Evolutionary conservation across 2,329 filamentous ascomycete genomes (phyloP).

Genomic region (Curvularia hawaiiensis): DNA sequence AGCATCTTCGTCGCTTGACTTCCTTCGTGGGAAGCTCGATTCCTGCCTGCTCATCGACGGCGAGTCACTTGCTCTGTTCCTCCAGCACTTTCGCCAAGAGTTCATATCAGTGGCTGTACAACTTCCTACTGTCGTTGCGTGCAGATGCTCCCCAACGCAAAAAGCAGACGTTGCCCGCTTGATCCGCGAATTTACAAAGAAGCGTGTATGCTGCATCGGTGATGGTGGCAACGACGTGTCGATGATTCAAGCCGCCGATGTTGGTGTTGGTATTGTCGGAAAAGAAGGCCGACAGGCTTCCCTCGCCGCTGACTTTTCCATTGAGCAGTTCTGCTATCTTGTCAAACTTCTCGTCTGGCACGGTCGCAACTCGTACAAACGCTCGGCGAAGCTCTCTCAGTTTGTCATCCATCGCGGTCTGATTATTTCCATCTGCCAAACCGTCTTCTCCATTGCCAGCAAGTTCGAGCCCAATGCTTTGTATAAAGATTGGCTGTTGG

Average conservation of each 20-base stretch:
- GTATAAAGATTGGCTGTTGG: constrained; percentile 93
- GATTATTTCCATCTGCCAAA: constrained; percentile 95
- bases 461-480: constrained; percentile 92
- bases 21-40: constrained; percentile 80
- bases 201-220: constrained; percentile 95
- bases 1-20: constrained; percentile 86
- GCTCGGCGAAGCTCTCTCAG: constrained; percentile 91
- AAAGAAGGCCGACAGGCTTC: constrained; percentile 97
- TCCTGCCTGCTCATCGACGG: constrained; percentile 95
- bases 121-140: constrained; percentile 91
- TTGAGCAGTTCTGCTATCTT: constrained; percentile 92
- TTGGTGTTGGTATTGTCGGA: constrained; percentile 96
- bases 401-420: constrained; percentile 98
- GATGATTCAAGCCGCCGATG: constrained; percentile 98
- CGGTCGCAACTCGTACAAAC: constrained; percentile 95
- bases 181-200: constrained; percentile 90
- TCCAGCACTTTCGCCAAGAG: constrained; percentile 79
- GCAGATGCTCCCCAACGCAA: constrained; percentile 94
- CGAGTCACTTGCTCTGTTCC: constrained; percentile 82
- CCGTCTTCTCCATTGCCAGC: constrained; percentile 93
- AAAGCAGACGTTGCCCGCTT: constrained; percentile 93
- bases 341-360: constrained; percentile 99
- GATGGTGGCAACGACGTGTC: constrained; percentile 98
- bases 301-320: constrained; percentile 94
- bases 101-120: constrained; percentile 89